Conservation (phyloP, 805 yeast species). For the Ogataea trehalophila region DNA sequence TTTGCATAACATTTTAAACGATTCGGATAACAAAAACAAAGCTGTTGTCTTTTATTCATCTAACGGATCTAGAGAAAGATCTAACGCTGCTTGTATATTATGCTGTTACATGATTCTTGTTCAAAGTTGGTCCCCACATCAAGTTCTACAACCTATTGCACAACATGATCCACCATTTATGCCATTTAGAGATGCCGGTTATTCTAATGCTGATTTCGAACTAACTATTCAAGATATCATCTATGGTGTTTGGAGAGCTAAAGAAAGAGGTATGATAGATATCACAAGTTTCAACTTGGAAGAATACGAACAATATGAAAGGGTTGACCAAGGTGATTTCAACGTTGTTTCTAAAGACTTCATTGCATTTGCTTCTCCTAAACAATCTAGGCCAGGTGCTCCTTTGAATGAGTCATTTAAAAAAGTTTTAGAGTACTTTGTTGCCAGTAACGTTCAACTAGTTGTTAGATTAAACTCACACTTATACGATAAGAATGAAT, state of each 20-base stretch:
- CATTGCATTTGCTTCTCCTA: constrained; percentile 97
- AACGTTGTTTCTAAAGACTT: constrained; percentile 89
- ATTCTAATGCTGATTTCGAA: constrained; percentile 91
- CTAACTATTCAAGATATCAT: constrained; percentile 92
- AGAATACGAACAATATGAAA: constrained; percentile 89
- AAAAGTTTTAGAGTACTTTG: constrained; percentile 76
- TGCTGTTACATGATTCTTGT: constrained; percentile 94
- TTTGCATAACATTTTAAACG: constrained; percentile 86
- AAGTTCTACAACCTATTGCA: constrained; percentile 89
- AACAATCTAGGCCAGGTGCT: constrained; percentile 51
- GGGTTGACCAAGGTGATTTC: constrained; percentile 96
- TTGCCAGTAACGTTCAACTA: constrained; percentile 67
- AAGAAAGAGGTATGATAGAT: constrained; percentile 85
- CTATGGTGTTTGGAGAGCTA: constrained; percentile 97
- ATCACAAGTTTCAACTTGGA: constrained; percentile 83
- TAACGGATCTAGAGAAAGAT: constrained; percentile 72
- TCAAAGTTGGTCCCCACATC: constrained; percentile 98
- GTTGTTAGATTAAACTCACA: constrained; percentile 93
- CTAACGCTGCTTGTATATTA: constrained; percentile 91
- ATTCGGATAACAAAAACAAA: constrained; percentile 74
- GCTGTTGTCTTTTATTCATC: constrained; percentile 90
- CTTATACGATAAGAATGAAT: constrained; percentile 79
- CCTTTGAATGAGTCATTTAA: constrained; percentile 68
- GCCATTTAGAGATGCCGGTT: constrained; percentile 97
- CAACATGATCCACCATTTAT: constrained; percentile 91